phyloP scores from a whole-genome alignment of 1,139 yeast species.

The Waltiozyma sp. region DNA sequence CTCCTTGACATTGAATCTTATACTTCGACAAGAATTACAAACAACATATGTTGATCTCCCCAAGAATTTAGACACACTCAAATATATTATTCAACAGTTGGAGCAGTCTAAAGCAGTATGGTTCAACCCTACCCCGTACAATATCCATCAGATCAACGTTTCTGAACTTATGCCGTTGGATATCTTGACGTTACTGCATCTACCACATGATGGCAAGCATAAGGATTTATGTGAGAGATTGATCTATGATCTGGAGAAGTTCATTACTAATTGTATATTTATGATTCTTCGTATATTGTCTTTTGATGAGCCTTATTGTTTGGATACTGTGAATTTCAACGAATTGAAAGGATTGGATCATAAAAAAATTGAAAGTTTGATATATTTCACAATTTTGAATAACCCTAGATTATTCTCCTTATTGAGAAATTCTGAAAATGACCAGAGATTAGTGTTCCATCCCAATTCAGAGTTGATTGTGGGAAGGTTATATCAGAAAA shows the following conservation, averaged over 20 bases:
- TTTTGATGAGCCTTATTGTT: background rate
- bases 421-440: background rate
- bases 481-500: constrained; percentile 1
- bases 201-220: background rate
- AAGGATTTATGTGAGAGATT: background rate
- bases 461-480: background rate
- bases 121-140: background rate
- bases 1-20: background rate
- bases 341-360: background rate
- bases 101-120: background rate
- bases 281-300: background rate
- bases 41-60: background rate
- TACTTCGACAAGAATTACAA: background rate
- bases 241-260: background rate
- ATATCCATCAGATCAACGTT: background rate
- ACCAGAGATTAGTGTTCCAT: background rate
- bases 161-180: background rate
- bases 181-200: background rate
- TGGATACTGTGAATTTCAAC: background rate
- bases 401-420: background rate
- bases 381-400: background rate
- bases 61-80: background rate
- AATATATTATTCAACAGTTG: background rate
- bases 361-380: background rate
- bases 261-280: background rate